A percentile compares a stretch with the other conserved stretches of the same genome.
phyloP scores from a whole-genome alignment of 768 basidiomycete genomes.

The Tricholoma sp. region DNA sequence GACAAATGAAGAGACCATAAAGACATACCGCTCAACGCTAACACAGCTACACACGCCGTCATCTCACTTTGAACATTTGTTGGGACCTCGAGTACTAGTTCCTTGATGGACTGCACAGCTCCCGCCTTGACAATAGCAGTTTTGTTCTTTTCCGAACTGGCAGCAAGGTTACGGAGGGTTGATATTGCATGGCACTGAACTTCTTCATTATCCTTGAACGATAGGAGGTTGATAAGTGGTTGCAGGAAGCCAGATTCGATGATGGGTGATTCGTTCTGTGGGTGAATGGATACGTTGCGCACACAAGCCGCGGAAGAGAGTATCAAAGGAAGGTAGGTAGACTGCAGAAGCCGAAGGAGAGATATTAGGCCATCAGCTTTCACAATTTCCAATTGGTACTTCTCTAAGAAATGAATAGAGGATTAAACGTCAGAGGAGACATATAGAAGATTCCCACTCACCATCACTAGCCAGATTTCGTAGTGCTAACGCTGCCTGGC shows the following conservation, averaged over 20 bases:
- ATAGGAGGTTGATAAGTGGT: conserved; percentile 90
- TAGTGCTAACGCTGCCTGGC: conserved; percentile 93
- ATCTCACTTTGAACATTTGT: conserved; percentile 98
- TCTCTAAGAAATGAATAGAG: conserved; percentile 51
- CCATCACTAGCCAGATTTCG: conserved; percentile 97
- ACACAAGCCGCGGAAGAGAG: conserved; percentile 98
- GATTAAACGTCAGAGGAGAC: neutral
- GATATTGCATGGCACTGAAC: conserved; percentile 99
- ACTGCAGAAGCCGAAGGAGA: conserved; percentile 89
- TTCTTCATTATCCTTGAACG: conserved; percentile 99
- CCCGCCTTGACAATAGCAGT: conserved; percentile 96
- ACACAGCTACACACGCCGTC: conserved; percentile 97
- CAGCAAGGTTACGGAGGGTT: conserved; percentile 92
- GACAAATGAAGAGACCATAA: neutral
- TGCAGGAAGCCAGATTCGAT: conserved; percentile 97
- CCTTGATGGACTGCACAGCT: conserved; percentile 94
- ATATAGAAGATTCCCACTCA: conserved; percentile 28
- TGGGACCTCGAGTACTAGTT: conserved; percentile 90
- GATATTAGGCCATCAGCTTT: conserved; percentile 90
- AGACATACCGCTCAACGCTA: conserved; percentile 85
- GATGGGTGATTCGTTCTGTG: conserved; percentile 97
- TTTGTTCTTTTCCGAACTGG: conserved; percentile 97
- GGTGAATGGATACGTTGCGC: conserved; percentile 98
- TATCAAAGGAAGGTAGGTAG: conserved; percentile 95
- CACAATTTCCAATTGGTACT: conserved; percentile 98